A percentile compares a stretch with the other conserved stretches of the same genome.
Evolutionary conservation across 192 early-diverging fungal genomes (phyloP).

Genomic region (Spinellus fusiger): DNA sequence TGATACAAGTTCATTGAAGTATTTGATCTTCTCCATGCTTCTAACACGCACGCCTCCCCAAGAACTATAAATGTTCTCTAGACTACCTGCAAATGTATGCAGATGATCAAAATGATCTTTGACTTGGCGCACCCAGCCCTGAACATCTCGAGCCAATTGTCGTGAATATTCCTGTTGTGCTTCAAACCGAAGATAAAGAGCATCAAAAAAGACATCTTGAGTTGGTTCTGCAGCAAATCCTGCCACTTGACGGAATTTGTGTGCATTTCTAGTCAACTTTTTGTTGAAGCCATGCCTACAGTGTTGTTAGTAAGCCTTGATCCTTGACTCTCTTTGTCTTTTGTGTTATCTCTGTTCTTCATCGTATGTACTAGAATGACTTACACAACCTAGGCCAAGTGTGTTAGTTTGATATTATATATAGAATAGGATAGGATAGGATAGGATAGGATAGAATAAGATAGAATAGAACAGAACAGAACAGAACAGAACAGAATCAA

Average conservation of each 20-base stretch:
- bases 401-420: neutral
- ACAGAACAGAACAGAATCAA: neutral
- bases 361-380: constrained; percentile 2
- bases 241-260: constrained; percentile 61
- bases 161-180: constrained; percentile 43
- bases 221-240: constrained; percentile 48
- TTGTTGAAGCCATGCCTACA: constrained; percentile 73
- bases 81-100: constrained; percentile 38
- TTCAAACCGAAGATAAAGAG: constrained; percentile 48
- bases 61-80: constrained; percentile 54
- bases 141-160: constrained; percentile 43
- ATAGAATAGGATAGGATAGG: neutral
- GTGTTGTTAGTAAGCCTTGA: constrained; percentile 1
- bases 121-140: constrained; percentile 40
- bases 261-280: constrained; percentile 55
- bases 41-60: constrained; percentile 22
- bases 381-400: constrained; percentile 41
- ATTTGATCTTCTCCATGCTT: constrained; percentile 24
- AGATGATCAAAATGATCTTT: constrained; percentile 53
- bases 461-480: neutral
- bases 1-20: constrained; percentile 27
- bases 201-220: constrained; percentile 55
- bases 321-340: neutral
- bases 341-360: neutral
- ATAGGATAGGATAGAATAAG: neutral